A percentile compares a stretch with the other conserved stretches of the same genome.
Conservation (phyloP, 257 asterid genomes). For the Lithospermum erythrorhizon region DNA sequence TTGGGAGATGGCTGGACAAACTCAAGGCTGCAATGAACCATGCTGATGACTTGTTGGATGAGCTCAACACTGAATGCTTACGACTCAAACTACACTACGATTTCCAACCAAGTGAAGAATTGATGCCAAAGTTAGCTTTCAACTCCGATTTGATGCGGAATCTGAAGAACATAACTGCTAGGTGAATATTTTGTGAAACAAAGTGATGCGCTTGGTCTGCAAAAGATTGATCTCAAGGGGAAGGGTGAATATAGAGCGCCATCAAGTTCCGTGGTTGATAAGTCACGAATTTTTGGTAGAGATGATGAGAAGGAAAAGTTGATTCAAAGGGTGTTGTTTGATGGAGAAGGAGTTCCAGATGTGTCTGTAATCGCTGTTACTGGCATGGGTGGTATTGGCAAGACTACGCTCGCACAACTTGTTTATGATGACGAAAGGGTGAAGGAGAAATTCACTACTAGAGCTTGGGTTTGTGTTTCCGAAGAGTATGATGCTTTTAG, state of each 20-base stretch:
- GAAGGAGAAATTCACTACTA: constrained; percentile 19
- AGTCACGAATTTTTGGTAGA: not conserved
- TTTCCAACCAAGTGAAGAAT: not conserved
- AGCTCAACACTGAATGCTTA: constrained; percentile 12
- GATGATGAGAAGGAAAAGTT: constrained; percentile 8
- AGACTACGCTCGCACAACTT: constrained; percentile 47
- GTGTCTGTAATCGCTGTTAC: not conserved
- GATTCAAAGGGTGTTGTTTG: not conserved
- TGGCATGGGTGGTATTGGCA: constrained; percentile 38
- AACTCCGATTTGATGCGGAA: not conserved
- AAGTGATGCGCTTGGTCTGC: not conserved
- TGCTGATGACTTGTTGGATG: constrained; percentile 12
- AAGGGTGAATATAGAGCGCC: not conserved
- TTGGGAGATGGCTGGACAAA: constrained; percentile 10
- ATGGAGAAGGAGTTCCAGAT: not conserved
- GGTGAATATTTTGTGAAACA: not conserved
- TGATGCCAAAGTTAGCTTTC: not conserved
- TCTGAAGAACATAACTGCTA: constrained; percentile 1
- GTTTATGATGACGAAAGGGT: constrained; percentile 32
- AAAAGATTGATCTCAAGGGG: not conserved
- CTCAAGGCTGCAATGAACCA: not conserved
- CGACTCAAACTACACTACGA: not conserved
- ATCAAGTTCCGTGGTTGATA: constrained; percentile 15
- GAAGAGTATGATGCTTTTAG: constrained; percentile 27
- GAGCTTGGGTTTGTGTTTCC: constrained; percentile 47